phyloP scores from a whole-genome alignment of 495 filamentous ascomycete genomes.

The Oleoguttula mirabilis region DNA sequence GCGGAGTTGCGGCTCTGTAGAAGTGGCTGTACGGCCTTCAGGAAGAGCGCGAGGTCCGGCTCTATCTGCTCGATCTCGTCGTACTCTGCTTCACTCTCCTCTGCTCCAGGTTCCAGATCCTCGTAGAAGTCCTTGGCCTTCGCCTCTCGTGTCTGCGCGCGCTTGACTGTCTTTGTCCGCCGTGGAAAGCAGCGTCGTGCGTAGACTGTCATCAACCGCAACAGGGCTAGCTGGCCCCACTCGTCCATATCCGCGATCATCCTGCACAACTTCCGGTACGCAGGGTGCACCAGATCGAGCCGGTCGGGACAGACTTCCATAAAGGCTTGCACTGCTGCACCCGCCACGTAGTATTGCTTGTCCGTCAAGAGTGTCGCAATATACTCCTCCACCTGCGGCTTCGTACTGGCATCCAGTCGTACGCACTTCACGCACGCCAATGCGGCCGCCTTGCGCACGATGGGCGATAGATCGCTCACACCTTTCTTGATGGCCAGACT shows the following conservation, averaged over 20 bases:
- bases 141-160: slow-evolving; percentile 22
- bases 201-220: slow-evolving; percentile 72
- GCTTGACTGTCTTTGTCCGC: slow-evolving; percentile 45
- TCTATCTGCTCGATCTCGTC: slow-evolving; percentile 50
- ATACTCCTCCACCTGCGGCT: slow-evolving; percentile 74
- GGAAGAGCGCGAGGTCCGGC: slow-evolving; percentile 69
- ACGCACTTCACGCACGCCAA: slow-evolving; percentile 97
- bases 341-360: slow-evolving; percentile 87
- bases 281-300: slow-evolving; percentile 77
- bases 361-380: slow-evolving; percentile 67
- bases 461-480: slow-evolving; percentile 81
- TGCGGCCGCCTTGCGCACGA: slow-evolving; percentile 85
- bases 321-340: slow-evolving; percentile 80
- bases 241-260: slow-evolving; percentile 99
- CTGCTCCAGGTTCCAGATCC: slow-evolving; percentile 44
- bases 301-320: slow-evolving; percentile 77
- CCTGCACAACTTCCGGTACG: slow-evolving; percentile 70
- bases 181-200: slow-evolving; percentile 79
- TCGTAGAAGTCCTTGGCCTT: slow-evolving; percentile 65
- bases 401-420: slow-evolving; percentile 72
- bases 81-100: slow-evolving; percentile 26
- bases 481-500: slow-evolving; percentile 88
- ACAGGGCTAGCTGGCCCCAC: slow-evolving; percentile 78
- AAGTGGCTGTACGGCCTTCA: slow-evolving; percentile 69
- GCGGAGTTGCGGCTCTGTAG: slow-evolving; percentile 85